Evolutionary conservation across 2,329 filamentous ascomycete species (phyloP).

Genomic region (Elsinoe ampelina): DNA sequence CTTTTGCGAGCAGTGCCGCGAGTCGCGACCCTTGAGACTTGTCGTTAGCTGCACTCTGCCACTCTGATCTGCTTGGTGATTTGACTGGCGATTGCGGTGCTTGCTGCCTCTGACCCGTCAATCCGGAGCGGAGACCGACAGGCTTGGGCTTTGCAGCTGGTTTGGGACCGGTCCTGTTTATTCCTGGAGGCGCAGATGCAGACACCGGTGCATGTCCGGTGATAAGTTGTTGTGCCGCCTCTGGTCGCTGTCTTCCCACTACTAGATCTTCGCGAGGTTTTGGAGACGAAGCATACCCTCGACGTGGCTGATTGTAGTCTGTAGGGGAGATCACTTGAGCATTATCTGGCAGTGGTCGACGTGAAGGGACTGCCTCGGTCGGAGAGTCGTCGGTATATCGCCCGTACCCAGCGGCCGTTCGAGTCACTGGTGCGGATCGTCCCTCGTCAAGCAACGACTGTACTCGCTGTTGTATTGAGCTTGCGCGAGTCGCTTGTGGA

Average conservation of each 20-base stretch:
- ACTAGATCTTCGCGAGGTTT: not conserved
- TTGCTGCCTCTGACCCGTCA: slow-evolving; percentile 1
- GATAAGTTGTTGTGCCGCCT: slow-evolving; percentile 13
- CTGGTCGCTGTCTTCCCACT: not conserved
- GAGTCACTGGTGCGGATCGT: slow-evolving; percentile 48
- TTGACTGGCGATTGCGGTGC: slow-evolving; percentile 9
- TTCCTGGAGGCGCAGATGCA: slow-evolving; percentile 28
- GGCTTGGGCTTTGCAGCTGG: slow-evolving; percentile 16
- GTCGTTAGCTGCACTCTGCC: slow-evolving; percentile 30
- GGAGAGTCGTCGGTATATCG: slow-evolving; percentile 57
- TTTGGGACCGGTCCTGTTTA: slow-evolving; percentile 13
- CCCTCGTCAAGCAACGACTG: slow-evolving; percentile 77
- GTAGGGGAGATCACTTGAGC: slow-evolving; percentile 10
- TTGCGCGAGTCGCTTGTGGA: slow-evolving; percentile 55
- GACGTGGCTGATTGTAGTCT: not conserved
- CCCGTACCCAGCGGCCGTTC: slow-evolving; percentile 84
- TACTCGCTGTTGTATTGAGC: slow-evolving; percentile 86
- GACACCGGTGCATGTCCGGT: slow-evolving; percentile 12
- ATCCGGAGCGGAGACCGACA: not conserved
- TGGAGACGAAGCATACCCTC: not conserved
- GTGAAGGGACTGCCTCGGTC: not conserved
- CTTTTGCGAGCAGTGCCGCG: slow-evolving; percentile 29
- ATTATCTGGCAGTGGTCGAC: not conserved
- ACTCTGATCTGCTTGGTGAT: slow-evolving; percentile 12
- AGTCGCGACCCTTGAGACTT: slow-evolving; percentile 17